Base-by-base conservation (phyloP, 257 asterid species). In the Solanum acaule region DNA sequence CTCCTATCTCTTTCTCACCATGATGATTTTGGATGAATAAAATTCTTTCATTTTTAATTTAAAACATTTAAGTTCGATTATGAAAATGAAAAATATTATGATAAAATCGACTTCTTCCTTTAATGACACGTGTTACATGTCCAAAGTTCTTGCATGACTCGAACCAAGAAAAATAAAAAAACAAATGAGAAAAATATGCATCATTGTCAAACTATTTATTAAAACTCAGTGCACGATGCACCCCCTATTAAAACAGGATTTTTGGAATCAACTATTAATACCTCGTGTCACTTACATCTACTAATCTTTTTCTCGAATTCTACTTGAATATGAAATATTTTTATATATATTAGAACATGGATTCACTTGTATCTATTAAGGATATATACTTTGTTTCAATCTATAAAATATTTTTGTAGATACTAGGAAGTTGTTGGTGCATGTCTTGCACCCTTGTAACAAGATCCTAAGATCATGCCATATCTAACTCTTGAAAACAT, bases 401-500 rank as follows among this genome's bases (percentile, higher is more conserved):
- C 67, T 27, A 44, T 44, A 42, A 40, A 79, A 2, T 40, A 40
- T 14, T 27, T 83, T 83, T 38, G 84, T 20, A 88, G 84, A 81
- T 86, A 88, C 68, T 76, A 37, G 29, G 6, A 79, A 56, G 65
- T 85, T 85, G 56, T n/a, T 59, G 42, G 42, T 83, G 20, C 1
- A 68, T 68, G 88, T 68, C 46, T 59, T 46, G 10, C 37, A 31
- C 63, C 25, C 49, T 52, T 46, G 44, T 85, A 89, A 87, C 89
- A 87, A 9, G 90, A 91, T 91, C 92, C 92, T 81, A 81, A 87
- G 44, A 23, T 49, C 59, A 46, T 91, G 91, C 89, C 70, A 23
- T 40, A 6, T 16, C 85, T 23, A n/a, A 61, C 75, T 40, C 61
- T 5, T 25, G 56, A 78, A 31, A 40, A 25, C 35, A 40, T 68